These are phyloP conservation scores for Aquilaria sinensis DNA, from an alignment of 345 rosid genomes.

Conservation along the genomic window DNA sequence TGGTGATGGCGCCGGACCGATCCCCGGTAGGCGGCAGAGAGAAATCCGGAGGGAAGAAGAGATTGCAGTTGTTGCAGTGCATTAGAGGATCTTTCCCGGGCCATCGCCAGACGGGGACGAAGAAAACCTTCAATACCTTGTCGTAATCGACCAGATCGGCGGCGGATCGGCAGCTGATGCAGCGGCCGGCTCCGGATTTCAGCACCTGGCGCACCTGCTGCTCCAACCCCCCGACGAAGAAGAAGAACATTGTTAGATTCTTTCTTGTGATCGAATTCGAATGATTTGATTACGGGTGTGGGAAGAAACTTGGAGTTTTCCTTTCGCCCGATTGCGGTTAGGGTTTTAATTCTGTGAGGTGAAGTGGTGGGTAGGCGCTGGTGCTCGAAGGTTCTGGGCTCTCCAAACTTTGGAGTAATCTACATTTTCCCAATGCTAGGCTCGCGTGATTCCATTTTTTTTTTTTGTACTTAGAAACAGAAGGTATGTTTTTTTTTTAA, in stretches of 20 bases:
- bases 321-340: too few relatives aligned
- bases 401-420: too few relatives aligned
- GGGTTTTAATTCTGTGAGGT: too few relatives aligned
- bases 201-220: conserved; percentile 71
- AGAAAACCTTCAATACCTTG: conserved; percentile 75
- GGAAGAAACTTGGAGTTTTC: too few relatives aligned
- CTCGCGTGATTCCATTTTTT: too few relatives aligned
- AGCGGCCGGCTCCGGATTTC: conserved; percentile 56
- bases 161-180: conserved; percentile 61
- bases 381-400: too few relatives aligned
- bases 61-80: conserved; percentile 52
- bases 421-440: too few relatives aligned
- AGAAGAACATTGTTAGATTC: conserved; percentile 60
- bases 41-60: conserved; percentile 50
- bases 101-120: conserved; percentile 88
- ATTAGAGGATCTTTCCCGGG: conserved; percentile 57
- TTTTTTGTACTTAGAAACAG: too few relatives aligned
- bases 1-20: conserved; percentile 14
- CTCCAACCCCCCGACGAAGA: conserved; percentile 81
- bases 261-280: background rate
- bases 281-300: too few relatives aligned
- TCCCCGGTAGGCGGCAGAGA: conserved; percentile 17
- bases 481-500: too few relatives aligned
- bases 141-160: conserved; percentile 90
- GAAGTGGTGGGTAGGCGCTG: too few relatives aligned